Evolutionary conservation across 2,329 filamentous ascomycete species (phyloP), one percentile per base, ranked within the genome.

Genomic region (Emmonsiellopsis sp.): DNA sequence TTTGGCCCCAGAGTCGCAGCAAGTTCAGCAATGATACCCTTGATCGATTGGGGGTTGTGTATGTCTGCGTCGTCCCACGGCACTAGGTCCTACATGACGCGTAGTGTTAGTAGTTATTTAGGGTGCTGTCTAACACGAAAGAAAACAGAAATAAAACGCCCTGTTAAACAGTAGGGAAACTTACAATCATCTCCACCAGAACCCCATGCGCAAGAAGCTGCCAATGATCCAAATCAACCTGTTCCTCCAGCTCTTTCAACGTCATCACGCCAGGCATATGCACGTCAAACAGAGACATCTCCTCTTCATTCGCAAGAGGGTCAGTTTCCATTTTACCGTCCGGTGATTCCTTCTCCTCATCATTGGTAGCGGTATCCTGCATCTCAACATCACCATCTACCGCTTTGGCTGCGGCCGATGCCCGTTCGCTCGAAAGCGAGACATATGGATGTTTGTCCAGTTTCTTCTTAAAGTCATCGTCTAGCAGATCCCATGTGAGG

Each of bases 191-290:
- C 42, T 74, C 66, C 14, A 76, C 63, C 40, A 76, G 65, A 7
- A 64, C 63, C 5, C 68, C 66, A 37, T 70, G 64, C n/a, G 73
- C 66, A 2, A 72, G 60, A 1, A 77, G 57, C 37, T 65, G 60
- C 74, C 74, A 75, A 51, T 71, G 66, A 52, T 71, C 70, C 5
- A 77, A 58, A 53, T 75, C 67, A 27, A 77, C 53, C n/a, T 63
- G 55, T 10, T 64, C 58, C 49, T 69, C 53, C 2, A 76, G 64
- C 56, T 77, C 64, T 5, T 71, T 62, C 37, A 71, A 56, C 2
- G 71, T 73, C 56, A 77, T 53, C 9, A 72, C 66, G 3, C 75
- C 75, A 1, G 75, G 74, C 68, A 76, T 75, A 34, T 69, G 61
- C 43, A 74, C 62, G 42, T 69, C 66, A 49, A 77, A 77, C 17